Base-by-base conservation (phyloP, 345 rosid genomes). In the Eucalyptus melliodora region DNA sequence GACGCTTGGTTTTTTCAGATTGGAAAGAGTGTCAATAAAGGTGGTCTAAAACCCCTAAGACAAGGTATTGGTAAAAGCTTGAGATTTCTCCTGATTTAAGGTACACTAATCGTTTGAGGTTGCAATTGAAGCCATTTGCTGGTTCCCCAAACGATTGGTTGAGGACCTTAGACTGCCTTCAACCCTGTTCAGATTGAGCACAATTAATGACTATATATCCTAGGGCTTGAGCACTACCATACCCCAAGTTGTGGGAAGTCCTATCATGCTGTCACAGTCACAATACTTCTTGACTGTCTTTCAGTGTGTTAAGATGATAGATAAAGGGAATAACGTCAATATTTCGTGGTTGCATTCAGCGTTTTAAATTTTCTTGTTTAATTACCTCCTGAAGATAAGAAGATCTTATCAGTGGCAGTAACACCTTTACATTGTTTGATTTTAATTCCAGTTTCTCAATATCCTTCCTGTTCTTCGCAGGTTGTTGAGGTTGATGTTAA, bases 401-500 rank as follows among this genome's bases (percentile, higher is more conserved):
- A 37, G 23, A 37, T 72, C 45, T 72, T 37, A 11, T 37, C 12
- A 19, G 45, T 19, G 7, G 83, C 15, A 34, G 23, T 21, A 37
- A 40, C 85, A 21, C 85, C 47, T 77, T 77, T 77, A 24, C 47
- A 77, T 40, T 77, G 45, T 77, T 88, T 51, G 34, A 40, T 26
- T 55, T 26, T n/a, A 42, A 45, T 56, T 47, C 47, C 90, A 40
- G 50, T 62, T 69, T 81, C 62, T 49, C 62, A 30, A 82, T 40
- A 21, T 77, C 47, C 85, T 37, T 17, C 88, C 83, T 88, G 7
- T 24, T 37, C 23, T 90, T 49, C n/a, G 31, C 89, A 97, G 99
- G 99, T 97, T 87, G 98, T 93, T 90, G 98, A 97, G 96, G 95
- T 97, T 87, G 89, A 97, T 92, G 95, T 91, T 90, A 94, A 90